Evolutionary conservation across 108 stramenopile species (phyloP), one percentile per base, ranked within the genome.

Genomic region (Skeletonema menzelii): DNA sequence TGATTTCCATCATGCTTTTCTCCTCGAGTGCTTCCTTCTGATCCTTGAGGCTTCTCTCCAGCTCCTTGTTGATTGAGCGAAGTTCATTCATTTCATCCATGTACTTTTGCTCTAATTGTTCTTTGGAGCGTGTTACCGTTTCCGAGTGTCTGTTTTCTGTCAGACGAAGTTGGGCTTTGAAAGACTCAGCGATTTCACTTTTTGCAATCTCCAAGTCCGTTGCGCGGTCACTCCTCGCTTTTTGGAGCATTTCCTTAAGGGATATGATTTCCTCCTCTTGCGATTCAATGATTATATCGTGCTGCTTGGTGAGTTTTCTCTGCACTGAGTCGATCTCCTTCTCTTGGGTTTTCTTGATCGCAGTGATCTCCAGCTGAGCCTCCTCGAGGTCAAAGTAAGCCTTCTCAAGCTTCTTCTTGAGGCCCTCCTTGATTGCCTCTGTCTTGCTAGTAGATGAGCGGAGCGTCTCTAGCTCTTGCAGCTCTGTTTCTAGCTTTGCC

Each of bases 101-200:
- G 37, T 63, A 65, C 26, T 62, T 61, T 40, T 77, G 62, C 27
- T 77, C 69, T 56, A 73, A 57, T 5, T 61, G 56, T 27, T 65
- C 72, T 58, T 65, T 63, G 30, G 64, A 44, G 14, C 69, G 65
- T 24, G 65, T 60, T 12, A 67, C 70, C 60, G 56, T 65, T 14
- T 79, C 71, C 8, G 61, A 53, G 24, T 72, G 66, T 31, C 69
- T 72, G 31, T 72, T 71, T 62, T 79, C 78, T 22, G 72, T 32
- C 27, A 58, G 60, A n/a, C 71, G 65, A 15, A 79, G 35, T 70
- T 79, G 65, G 31, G n/a, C 17, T 47, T 72, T 79, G 67, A 65
- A 79, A n/a, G 78, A 72, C 55, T 79, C 78, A 7, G 78, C 71
- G n/a, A 79, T 71, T 56, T 79, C 78, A 27, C 35, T 62, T 12